Base-by-base conservation (phyloP, 352 stramenopile genomes). In the Globisporangium barbulae region DNA sequence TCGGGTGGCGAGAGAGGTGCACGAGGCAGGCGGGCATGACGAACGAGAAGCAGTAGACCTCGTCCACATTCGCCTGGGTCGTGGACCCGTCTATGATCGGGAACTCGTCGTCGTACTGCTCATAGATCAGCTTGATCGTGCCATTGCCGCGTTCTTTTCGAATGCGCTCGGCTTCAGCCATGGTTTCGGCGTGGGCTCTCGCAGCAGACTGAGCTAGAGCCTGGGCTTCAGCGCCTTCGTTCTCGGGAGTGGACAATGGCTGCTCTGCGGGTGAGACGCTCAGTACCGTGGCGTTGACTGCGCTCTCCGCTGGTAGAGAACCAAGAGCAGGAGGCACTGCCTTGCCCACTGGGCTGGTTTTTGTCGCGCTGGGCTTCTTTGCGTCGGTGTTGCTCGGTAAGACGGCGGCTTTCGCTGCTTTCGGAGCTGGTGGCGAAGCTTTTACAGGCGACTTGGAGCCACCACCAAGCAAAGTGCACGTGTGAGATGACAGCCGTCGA, bases 51-150 rank as follows among this genome's bases (percentile, higher is more conserved):
- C 83, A 95, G 61, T 96, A 97, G 7, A 89, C 77, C 9, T 96
- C 87, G 70, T 97, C 87, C 45, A 97, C 78, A 10, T 61, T 74
- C 2, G 75, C 69, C 42, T 89, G 78, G n/a, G 81, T 94, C 10
- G 87, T 93, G 12, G 76, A 89, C 2, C 89, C 88, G 60, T 89
- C 71, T 3, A 78, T 62, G 57, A 97, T 96, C 2, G 74, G 67
- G 56, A 96, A 97, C 5, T 88, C 63, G 59, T 97, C 88, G 47
- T 90, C 79, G 62, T 96, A 97, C 65, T 93, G 84, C 61, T 97
- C 84, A 69, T 97, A 97, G 64, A 91, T 78, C 2, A 97, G 70
- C 17, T 83, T 87, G 30, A 91, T 71, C 53, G 79, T 83, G 10
- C 88, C 89, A 22, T 83, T 91, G 4, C 75, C 71, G 19, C 75